Evolutionary conservation across 1,139 yeast species (phyloP).

Genomic region (Hansenula anomala): DNA sequence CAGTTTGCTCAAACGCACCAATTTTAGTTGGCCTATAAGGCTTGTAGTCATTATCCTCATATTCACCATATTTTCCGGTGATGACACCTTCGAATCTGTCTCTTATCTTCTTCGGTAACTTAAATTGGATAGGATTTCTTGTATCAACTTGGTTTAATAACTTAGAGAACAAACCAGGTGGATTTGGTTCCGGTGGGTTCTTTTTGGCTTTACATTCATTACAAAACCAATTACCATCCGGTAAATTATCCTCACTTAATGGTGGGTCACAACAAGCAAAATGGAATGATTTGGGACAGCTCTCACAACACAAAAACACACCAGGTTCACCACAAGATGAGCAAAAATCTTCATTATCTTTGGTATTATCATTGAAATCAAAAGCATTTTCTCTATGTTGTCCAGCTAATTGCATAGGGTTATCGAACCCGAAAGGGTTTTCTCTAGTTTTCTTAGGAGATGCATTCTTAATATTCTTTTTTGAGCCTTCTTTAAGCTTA

Average conservation of each 20-base stretch:
- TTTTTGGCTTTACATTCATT: slow-evolving; percentile 53
- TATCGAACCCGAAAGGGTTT: slow-evolving; percentile 26
- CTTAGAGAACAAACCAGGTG: slow-evolving; percentile 49
- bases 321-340: slow-evolving; percentile 87
- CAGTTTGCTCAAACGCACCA: slow-evolving; percentile 38
- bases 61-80: slow-evolving; percentile 68
- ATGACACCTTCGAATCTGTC: slow-evolving; percentile 73
- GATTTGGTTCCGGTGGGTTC: slow-evolving; percentile 21
- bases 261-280: slow-evolving; percentile 93
- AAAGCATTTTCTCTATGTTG: slow-evolving; percentile 21
- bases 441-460: slow-evolving; percentile 24
- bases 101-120: slow-evolving; percentile 62
- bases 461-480: slow-evolving; percentile 21
- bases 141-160: slow-evolving; percentile 53
- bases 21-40: slow-evolving; percentile 41
- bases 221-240: slow-evolving; percentile 91
- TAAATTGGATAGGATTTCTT: slow-evolving; percentile 69
- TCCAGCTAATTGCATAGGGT: slow-evolving; percentile 20
- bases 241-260: slow-evolving; percentile 62
- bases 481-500: slow-evolving; percentile 11
- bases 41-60: slow-evolving; percentile 54
- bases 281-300: slow-evolving; percentile 90
- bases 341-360: slow-evolving; percentile 78
- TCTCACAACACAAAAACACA: slow-evolving; percentile 85
- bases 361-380: slow-evolving; percentile 20